Conservation (phyloP, 495 filamentous ascomycete species). For the Alectoria sarmentosa region DNA sequence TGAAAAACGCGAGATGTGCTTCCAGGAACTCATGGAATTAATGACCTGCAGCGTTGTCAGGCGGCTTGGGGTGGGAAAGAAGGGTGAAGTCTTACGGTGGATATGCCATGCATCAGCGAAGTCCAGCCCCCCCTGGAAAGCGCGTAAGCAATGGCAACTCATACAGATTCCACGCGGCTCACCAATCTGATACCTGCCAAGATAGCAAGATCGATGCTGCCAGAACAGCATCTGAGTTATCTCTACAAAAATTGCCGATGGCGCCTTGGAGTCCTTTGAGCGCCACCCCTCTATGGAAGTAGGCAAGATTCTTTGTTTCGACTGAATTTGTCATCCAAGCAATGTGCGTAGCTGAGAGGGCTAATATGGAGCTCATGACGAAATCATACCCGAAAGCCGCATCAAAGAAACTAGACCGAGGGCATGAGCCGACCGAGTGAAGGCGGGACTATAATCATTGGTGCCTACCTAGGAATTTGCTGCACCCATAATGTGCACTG, state of each 20-base stretch:
- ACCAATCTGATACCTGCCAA: constrained; percentile 98
- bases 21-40: constrained; percentile 89
- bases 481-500: constrained; percentile 86
- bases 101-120: constrained; percentile 85
- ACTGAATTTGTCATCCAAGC: constrained; percentile 77
- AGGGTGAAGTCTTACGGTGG: constrained; percentile 52
- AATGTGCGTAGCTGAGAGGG: constrained; percentile 85
- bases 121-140: constrained; percentile 76
- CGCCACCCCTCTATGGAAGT: constrained; percentile 77
- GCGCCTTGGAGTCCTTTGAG: constrained; percentile 83
- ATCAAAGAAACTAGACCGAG: constrained; percentile 63
- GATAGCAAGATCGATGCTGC: constrained; percentile 88
- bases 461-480: constrained; percentile 79
- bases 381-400: constrained; percentile 75
- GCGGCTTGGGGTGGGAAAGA: constrained; percentile 2
- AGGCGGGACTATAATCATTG: background rate
- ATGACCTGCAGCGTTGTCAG: constrained; percentile 59
- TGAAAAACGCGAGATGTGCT: constrained; percentile 76
- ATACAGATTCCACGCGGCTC: constrained; percentile 31
- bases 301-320: constrained; percentile 75
- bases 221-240: constrained; percentile 85
- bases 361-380: constrained; percentile 87
- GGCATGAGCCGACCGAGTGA: constrained; percentile 13
- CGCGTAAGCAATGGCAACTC: constrained; percentile 23
- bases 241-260: constrained; percentile 74